A percentile compares a stretch with the other conserved stretches of the same genome.
Evolutionary conservation across 2,329 filamentous ascomycete species (phyloP).

Genomic region (Microascus cirrosus): DNA sequence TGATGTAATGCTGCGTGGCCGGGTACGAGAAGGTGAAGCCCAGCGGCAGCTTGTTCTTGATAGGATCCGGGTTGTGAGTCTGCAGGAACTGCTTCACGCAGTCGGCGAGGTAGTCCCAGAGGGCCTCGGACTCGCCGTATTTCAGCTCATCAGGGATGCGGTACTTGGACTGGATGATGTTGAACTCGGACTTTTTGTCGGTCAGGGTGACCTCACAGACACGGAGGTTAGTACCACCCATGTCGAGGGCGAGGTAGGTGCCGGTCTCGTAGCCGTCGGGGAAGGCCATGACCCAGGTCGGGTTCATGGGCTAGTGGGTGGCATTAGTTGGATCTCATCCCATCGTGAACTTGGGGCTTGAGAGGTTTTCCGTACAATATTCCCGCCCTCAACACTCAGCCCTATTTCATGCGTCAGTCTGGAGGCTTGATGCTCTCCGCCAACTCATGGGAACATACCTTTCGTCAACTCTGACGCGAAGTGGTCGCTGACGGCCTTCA

Average conservation of each 20-base stretch:
- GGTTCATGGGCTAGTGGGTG: constrained; percentile 74
- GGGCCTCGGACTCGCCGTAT: constrained; percentile 69
- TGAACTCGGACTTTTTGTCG: constrained; percentile 79
- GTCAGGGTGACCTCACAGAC: constrained; percentile 89
- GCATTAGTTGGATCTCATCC: constrained; percentile 10
- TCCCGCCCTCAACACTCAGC: constrained; percentile 68
- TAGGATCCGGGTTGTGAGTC: constrained; percentile 62
- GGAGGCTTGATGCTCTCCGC: not conserved
- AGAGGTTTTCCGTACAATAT: constrained; percentile 59
- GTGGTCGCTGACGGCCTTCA: constrained; percentile 84
- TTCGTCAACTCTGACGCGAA: constrained; percentile 84
- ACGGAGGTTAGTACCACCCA: constrained; percentile 92
- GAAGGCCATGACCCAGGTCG: constrained; percentile 88
- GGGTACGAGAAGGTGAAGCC: constrained; percentile 97
- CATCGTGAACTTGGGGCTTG: not conserved
- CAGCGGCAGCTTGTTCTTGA: constrained; percentile 58
- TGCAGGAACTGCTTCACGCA: constrained; percentile 86
- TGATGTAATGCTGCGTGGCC: constrained; percentile 84
- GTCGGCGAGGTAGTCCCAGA: constrained; percentile 93
- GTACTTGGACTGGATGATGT: constrained; percentile 94
- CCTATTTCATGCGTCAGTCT: constrained; percentile 1
- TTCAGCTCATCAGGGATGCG: constrained; percentile 89
- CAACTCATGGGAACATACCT: constrained; percentile 35
- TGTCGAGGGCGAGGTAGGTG: constrained; percentile 81
- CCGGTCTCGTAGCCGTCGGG: constrained; percentile 81